Evolutionary conservation across 257 asterid genomes (phyloP).

Genomic region (Solanum chaucha): DNA sequence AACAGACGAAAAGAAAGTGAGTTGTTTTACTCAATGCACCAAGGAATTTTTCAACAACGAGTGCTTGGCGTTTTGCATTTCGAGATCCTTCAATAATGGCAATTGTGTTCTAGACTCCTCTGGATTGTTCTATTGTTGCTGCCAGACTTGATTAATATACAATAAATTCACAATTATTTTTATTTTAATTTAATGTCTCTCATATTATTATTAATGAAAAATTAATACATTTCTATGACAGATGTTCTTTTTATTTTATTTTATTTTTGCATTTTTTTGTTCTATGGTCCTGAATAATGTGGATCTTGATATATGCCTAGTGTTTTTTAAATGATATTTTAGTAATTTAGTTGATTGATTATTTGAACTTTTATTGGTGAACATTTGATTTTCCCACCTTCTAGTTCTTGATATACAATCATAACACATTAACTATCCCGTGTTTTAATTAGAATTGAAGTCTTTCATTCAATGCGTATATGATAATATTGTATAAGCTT

Average conservation of each 20-base stretch:
- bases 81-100: not conserved
- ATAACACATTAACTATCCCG: too few relatives aligned
- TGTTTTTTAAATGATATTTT: too few relatives aligned
- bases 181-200: not conserved
- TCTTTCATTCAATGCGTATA: too few relatives aligned
- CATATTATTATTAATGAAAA: not conserved
- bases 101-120: not conserved
- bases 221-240: not conserved
- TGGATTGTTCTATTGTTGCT: not conserved
- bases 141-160: not conserved
- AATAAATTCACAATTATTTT: not conserved
- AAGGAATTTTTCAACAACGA: not conserved
- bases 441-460: too few relatives aligned
- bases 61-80: not conserved
- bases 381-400: too few relatives aligned
- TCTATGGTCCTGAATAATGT: not conserved
- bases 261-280: not conserved
- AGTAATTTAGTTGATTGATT: too few relatives aligned
- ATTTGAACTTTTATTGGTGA: too few relatives aligned
- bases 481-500: too few relatives aligned
- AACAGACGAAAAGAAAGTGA: not conserved
- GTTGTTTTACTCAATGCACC: not conserved
- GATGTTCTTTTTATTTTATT: not conserved
- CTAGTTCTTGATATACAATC: too few relatives aligned
- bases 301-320: not conserved